These are phyloP conservation scores for Thamnidium elegans DNA, from an alignment of 192 early-diverging fungal species.

Conservation along the genomic window DNA sequence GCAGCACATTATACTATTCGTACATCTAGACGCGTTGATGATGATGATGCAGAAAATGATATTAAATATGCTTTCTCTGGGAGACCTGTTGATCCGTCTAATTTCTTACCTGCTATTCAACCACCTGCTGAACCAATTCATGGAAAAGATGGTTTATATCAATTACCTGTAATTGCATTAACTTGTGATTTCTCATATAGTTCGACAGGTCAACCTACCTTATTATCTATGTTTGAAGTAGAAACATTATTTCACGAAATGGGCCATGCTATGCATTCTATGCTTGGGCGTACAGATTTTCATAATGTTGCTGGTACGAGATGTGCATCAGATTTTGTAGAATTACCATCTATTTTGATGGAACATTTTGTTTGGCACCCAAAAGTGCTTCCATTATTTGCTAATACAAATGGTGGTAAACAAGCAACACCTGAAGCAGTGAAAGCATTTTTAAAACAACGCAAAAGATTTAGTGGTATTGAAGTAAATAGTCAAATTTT, in stretches of 20 bases:
- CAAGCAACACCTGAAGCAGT: constrained; percentile 57
- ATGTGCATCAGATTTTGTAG: constrained; percentile 94
- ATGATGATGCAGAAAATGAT: constrained; percentile 60
- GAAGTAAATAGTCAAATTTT: constrained; percentile 87
- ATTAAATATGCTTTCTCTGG: constrained; percentile 33
- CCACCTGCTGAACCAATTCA: background rate
- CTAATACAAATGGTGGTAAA: constrained; percentile 60
- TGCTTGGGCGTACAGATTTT: constrained; percentile 91
- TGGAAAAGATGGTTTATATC: constrained; percentile 45
- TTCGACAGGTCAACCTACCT: constrained; percentile 40
- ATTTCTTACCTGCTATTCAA: background rate
- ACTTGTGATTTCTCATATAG: constrained; percentile 66
- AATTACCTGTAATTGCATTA: constrained; percentile 70
- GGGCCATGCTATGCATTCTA: constrained; percentile 98
- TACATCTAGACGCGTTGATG: constrained; percentile 83
- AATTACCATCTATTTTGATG: constrained; percentile 95
- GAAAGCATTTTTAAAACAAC: constrained; percentile 48
- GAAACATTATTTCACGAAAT: constrained; percentile 99
- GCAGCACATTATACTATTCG: constrained; percentile 96
- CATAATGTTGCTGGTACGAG: constrained; percentile 97
- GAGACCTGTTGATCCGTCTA: background rate
- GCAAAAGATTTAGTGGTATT: constrained; percentile 61
- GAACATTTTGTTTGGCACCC: constrained; percentile 84
- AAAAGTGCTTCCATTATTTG: constrained; percentile 69
- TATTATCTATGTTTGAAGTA: constrained; percentile 78